Conservation (phyloP, 2,329 filamentous ascomycete species). For the Fusarium sp. region DNA sequence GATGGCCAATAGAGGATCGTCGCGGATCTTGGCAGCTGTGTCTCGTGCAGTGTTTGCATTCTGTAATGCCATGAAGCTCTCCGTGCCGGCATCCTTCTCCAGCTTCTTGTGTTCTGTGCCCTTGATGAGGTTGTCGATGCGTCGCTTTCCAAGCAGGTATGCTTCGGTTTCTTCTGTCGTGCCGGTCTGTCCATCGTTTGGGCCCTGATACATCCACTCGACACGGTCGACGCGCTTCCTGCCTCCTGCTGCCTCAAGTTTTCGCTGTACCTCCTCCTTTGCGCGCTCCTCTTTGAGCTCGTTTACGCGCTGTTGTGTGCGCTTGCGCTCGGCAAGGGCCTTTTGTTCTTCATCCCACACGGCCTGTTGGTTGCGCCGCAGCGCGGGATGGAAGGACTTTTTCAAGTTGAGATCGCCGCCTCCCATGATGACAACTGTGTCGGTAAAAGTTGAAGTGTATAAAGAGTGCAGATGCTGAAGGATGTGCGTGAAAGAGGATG, state of each 20-base stretch:
- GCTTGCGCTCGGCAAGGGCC: slow-evolving; percentile 94
- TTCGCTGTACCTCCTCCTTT: slow-evolving; percentile 89
- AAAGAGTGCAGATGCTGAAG: slow-evolving; percentile 23
- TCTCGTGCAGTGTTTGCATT: slow-evolving; percentile 83
- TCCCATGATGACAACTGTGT: slow-evolving; percentile 75
- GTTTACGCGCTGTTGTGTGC: slow-evolving; percentile 90
- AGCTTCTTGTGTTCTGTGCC: slow-evolving; percentile 85
- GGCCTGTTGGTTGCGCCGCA: slow-evolving; percentile 90
- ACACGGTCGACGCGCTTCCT: slow-evolving; percentile 85
- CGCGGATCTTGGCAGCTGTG: slow-evolving; percentile 86
- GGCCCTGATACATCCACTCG: slow-evolving; percentile 98
- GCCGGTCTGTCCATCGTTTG: slow-evolving; percentile 81
- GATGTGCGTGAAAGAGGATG: slow-evolving; percentile 5
- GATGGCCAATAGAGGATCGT: slow-evolving; percentile 93
- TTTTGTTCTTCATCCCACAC: slow-evolving; percentile 95
- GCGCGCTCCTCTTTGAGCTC: slow-evolving; percentile 95
- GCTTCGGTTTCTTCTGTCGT: slow-evolving; percentile 92
- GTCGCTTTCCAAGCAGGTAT: slow-evolving; percentile 91
- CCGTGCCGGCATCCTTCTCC: slow-evolving; percentile 78
- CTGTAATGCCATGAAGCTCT: slow-evolving; percentile 73
- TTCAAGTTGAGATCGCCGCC: slow-evolving; percentile 96
- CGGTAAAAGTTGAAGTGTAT: not conserved
- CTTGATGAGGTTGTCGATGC: slow-evolving; percentile 87
- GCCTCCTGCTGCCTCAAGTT: slow-evolving; percentile 91
- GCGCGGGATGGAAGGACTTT: slow-evolving; percentile 92